These are phyloP conservation scores for Raffaelea deltoideospora DNA, from an alignment of 2,329 filamentous ascomycete genomes.

Conservation along the genomic window DNA sequence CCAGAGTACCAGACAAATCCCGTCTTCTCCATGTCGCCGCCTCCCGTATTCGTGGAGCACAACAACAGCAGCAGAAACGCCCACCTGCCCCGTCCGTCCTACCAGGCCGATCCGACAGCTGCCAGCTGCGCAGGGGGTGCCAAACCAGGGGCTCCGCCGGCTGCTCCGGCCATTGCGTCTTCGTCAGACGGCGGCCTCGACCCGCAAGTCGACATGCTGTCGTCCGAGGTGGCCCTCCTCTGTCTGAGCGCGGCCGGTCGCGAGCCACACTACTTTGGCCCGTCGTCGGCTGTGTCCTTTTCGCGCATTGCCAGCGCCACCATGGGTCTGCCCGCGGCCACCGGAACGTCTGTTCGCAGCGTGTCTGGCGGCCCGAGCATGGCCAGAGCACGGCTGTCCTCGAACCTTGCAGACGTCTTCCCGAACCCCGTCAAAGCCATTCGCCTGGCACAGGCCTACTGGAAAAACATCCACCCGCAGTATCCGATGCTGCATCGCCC, in stretches of 20 bases:
- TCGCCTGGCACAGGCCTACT: conserved; percentile 16
- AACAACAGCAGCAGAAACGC: no score
- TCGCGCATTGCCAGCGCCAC: conserved; percentile 14
- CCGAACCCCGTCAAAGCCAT: conserved; percentile 4
- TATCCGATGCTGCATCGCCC: conserved; percentile 19
- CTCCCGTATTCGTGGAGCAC: no score
- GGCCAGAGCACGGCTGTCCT: not conserved
- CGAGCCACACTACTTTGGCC: conserved; percentile 21
- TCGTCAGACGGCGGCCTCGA: not conserved
- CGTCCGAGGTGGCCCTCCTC: conserved; percentile 17
- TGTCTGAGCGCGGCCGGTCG: conserved; percentile 16
- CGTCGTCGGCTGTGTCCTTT: conserved; percentile 20
- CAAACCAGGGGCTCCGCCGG: not conserved
- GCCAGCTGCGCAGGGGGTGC: no score
- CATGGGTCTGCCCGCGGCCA: conserved; percentile 6
- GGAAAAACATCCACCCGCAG: conserved; percentile 18
- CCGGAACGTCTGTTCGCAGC: not conserved
- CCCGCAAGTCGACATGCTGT: conserved; percentile 8
- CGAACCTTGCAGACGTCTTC: conserved; percentile 9
- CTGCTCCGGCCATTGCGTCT: not conserved
- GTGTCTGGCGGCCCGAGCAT: not conserved
- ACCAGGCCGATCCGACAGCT: no score
- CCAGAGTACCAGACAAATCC: no score
- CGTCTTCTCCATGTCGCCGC: no score
- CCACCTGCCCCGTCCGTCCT: no score